Evolutionary conservation across 2,329 filamentous ascomycete genomes (phyloP), one percentile per base, ranked within the genome.

Genomic region (Leptographium wingfieldii): DNA sequence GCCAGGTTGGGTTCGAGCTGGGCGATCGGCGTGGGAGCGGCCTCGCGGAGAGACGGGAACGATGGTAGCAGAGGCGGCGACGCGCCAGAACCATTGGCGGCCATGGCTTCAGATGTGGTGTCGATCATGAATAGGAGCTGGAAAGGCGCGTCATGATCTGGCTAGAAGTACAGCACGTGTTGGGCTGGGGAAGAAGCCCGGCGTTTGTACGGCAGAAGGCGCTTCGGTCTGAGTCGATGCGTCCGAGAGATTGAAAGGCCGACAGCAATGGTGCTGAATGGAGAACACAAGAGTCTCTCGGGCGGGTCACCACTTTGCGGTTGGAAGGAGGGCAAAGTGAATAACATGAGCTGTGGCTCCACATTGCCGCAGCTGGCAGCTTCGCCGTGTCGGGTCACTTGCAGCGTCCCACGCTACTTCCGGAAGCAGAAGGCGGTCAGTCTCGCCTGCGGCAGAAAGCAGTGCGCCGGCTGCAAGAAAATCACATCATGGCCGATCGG

Each of bases 1-100:
- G 33, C 6, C 6, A 83, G 67, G 10, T 76, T 73, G 6, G 82
- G 81, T 40, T 66, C 69, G 40, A 86, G 74, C 62, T 81, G 73
- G 9, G 83, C 76, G 65, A 86, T 85, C 22, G 81, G 74, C 2
- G 62, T 63, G 12, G 56, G 46, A 1, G 57, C 61, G 25, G 64
- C 59, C 1, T 60, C 35, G 7, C 65, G 64, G 29, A 71, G 63
- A 1, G n/a, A 5, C 10, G 19, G 22, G 33, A 19, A 19, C 9
- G 40, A 19, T 16, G 40, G 12, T 11, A 16, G 10, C 38, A 16
- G 38, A 3, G 38, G 38, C 9, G 6, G 40, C 19, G 19, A 1
- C 43, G 43, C 43, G 43, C 5, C 19, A n/a, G 55, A 5, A 27
- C 46, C 48, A 27, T 51, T 27, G 22, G 48, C 29, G 22, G 56